A percentile compares a stretch with the other conserved stretches of the same genome.
Conservation (phyloP, 2,329 filamentous ascomycete genomes). For the Fusarium sp. region DNA sequence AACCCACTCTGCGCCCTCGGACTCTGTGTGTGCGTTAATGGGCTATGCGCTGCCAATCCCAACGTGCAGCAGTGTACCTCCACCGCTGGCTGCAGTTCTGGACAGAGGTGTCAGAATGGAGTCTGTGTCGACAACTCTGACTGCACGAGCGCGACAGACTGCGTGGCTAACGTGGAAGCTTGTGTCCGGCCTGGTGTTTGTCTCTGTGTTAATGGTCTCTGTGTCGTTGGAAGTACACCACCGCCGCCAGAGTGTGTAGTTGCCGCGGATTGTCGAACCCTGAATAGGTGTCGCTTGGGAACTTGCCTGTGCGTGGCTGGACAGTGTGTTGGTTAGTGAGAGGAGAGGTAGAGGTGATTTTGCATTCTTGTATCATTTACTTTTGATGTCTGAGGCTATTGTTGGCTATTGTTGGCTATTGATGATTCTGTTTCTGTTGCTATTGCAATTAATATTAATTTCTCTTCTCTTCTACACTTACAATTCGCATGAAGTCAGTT, state of each 20-base stretch:
- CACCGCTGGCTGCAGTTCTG: not conserved
- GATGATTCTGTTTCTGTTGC: too few relatives aligned
- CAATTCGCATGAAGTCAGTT: too few relatives aligned
- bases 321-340: not conserved
- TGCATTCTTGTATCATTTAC: too few relatives aligned
- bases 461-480: too few relatives aligned
- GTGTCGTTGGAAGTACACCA: not conserved
- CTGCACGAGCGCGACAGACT: not conserved
- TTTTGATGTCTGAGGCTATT: too few relatives aligned
- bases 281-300: not conserved
- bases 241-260: not conserved
- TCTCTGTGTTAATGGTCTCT: conserved; percentile 1
- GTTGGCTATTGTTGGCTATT: too few relatives aligned
- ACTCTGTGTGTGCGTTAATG: too few relatives aligned
- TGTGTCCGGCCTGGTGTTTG: conserved; percentile 4
- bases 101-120: not conserved
- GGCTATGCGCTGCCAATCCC: too few relatives aligned
- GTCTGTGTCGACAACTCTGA: conserved; percentile 13
- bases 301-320: conserved; percentile 4
- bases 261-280: not conserved
- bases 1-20: too few relatives aligned
- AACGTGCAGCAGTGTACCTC: too few relatives aligned
- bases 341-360: too few relatives aligned
- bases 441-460: too few relatives aligned
- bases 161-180: not conserved